phyloP scores from a whole-genome alignment of 768 basidiomycete genomes.

The Auricularia sp. region DNA sequence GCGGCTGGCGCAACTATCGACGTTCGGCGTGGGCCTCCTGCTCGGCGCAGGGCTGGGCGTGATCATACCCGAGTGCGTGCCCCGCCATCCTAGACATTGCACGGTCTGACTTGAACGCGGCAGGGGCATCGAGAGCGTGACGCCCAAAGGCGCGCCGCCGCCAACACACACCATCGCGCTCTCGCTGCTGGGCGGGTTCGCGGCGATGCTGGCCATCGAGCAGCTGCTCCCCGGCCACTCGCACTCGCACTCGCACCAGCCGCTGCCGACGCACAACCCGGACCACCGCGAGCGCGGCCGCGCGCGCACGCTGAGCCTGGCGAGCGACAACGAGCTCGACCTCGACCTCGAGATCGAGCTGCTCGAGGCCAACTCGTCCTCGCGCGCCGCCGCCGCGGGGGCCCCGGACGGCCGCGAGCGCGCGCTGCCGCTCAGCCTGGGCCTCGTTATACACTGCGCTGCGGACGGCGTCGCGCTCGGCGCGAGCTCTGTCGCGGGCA shows the following conservation, averaged over 20 bases:
- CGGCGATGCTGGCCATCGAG: conserved; percentile 49
- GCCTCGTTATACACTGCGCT: conserved; percentile 76
- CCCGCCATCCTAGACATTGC: not conserved
- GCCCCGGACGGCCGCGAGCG: conserved; percentile 18
- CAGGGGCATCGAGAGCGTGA: conserved; percentile 65
- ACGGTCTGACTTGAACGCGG: not conserved
- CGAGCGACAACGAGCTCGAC: conserved; percentile 41
- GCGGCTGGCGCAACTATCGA: conserved; percentile 37
- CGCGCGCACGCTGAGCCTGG: conserved; percentile 15
- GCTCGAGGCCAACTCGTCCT: conserved; percentile 7
- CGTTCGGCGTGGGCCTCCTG: conserved; percentile 72
- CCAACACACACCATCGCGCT: conserved; percentile 49
- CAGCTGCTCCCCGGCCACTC: conserved; percentile 34
- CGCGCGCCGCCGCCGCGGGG: conserved; percentile 9
- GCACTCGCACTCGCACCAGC: conserved; percentile 10
- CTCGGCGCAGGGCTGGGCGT: conserved; percentile 85
- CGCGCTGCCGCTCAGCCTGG: conserved; percentile 70
- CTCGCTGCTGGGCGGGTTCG: conserved; percentile 52
- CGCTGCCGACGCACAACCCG: conserved; percentile 11
- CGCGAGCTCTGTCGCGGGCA: conserved; percentile 45
- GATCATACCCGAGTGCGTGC: conserved; percentile 83
- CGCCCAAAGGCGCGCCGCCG: conserved; percentile 28
- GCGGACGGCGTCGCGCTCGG: conserved; percentile 92
- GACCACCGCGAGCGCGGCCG: not conserved
- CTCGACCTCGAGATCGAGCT: conserved; percentile 35